Conservation (phyloP, 495 filamentous ascomycete genomes). For the Tetracladium setigerum region DNA sequence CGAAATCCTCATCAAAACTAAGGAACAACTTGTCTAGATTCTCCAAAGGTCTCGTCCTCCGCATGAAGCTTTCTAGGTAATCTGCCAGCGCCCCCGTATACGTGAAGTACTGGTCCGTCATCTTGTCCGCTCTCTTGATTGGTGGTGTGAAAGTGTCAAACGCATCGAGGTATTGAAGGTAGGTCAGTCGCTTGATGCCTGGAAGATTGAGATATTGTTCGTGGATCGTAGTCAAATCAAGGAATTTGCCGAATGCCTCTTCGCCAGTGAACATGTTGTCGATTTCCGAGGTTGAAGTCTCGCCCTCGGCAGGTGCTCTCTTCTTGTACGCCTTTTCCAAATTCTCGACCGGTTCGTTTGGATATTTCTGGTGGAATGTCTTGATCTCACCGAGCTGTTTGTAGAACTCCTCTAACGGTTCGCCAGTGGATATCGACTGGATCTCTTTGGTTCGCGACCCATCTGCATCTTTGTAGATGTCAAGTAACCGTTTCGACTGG, state of each 20-base stretch:
- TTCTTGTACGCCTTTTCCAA: conserved; percentile 87
- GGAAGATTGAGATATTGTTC: conserved; percentile 88
- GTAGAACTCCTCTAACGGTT: conserved; percentile 89
- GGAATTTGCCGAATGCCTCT: conserved; percentile 82
- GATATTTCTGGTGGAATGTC: conserved; percentile 82
- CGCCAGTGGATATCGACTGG: conserved; percentile 74
- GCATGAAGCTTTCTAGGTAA: conserved; percentile 83
- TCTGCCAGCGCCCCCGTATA: conserved; percentile 73
- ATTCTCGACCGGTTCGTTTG: conserved; percentile 91
- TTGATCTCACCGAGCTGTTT: conserved; percentile 74
- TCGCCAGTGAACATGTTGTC: conserved; percentile 94
- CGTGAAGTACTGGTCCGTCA: conserved; percentile 83
- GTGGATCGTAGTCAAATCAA: conserved; percentile 78
- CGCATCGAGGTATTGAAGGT: conserved; percentile 82
- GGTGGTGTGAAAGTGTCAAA: conserved; percentile 83
- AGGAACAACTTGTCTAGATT: conserved; percentile 72
- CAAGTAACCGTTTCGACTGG: conserved; percentile 71
- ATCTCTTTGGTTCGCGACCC: conserved; percentile 68
- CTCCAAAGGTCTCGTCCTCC: conserved; percentile 71
- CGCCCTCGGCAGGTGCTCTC: conserved; percentile 57
- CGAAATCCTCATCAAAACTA: conserved; percentile 73
- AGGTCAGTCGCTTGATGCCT: conserved; percentile 71
- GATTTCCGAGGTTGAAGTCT: conserved; percentile 54
- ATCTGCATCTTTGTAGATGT: conserved; percentile 78
- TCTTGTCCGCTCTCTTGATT: conserved; percentile 71